These are phyloP conservation scores for Chlorella sp. DNA, from an alignment of 139 green algal genomes.

Conservation along the genomic window DNA sequence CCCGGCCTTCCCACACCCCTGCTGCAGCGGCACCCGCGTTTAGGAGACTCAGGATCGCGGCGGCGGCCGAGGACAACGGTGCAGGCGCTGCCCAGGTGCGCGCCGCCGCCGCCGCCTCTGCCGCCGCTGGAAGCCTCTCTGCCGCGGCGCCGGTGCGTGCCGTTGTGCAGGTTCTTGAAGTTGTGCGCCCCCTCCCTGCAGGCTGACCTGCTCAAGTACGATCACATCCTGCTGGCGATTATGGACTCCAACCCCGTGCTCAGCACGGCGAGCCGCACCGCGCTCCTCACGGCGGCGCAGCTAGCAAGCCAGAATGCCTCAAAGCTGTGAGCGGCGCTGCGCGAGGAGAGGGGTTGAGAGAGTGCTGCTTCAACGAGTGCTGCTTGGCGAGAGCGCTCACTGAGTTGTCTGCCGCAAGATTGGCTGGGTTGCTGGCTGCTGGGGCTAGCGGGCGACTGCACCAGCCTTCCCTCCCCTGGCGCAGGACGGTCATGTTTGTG, in stretches of 20 bases:
- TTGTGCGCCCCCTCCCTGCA: neutral
- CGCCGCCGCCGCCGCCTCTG: neutral
- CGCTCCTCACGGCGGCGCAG: slow-evolving; percentile 10
- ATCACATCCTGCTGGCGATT: slow-evolving; percentile 44
- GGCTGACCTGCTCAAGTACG: slow-evolving; percentile 8
- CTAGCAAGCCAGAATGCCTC: slow-evolving; percentile 8
- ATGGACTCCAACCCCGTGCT: slow-evolving; percentile 34
- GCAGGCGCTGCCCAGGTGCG: neutral
- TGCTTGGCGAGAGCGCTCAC: neutral
- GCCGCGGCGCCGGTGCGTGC: neutral
- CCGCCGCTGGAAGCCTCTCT: neutral
- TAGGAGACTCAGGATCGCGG: neutral
- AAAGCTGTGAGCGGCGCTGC: slow-evolving; percentile 24
- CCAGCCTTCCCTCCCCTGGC: neutral
- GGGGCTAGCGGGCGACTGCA: neutral
- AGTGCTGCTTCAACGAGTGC: too few relatives aligned
- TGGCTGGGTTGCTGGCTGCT: neutral
- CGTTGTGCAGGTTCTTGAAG: neutral
- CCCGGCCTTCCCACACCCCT: neutral
- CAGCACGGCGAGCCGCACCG: slow-evolving; percentile 3
- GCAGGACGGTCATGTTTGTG: slow-evolving; percentile 45
- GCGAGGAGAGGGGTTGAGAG: neutral
- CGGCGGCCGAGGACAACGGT: neutral
- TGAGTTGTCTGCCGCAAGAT: neutral
- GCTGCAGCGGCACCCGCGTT: neutral